A percentile compares a stretch with the other conserved stretches of the same genome.
Conservation (phyloP, 768 basidiomycete species). For the Suillus cothurnatus region DNA sequence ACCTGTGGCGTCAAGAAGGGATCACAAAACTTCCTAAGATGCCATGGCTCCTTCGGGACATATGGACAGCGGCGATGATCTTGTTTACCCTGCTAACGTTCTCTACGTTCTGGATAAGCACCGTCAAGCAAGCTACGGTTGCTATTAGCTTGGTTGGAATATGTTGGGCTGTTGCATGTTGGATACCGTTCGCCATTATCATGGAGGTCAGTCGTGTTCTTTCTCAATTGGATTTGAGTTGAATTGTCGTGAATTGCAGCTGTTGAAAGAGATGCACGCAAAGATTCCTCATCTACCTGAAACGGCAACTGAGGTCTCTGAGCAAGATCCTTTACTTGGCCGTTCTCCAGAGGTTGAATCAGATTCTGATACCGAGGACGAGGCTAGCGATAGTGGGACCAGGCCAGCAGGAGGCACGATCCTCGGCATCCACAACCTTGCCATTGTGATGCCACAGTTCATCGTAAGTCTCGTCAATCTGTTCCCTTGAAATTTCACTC, state of each 20-base stretch:
- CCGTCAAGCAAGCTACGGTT: constrained; percentile 77
- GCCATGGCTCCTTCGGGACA: constrained; percentile 90
- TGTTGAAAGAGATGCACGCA: constrained; percentile 69
- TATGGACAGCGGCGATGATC: constrained; percentile 88
- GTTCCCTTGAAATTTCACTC: background rate
- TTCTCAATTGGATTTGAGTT: background rate
- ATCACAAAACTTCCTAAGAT: constrained; percentile 77
- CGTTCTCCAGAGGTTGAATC: constrained; percentile 52
- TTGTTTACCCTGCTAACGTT: constrained; percentile 79
- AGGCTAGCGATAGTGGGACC: constrained; percentile 22
- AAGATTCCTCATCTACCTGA: constrained; percentile 28
- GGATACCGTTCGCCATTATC: constrained; percentile 96
- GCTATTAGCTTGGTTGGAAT: constrained; percentile 87
- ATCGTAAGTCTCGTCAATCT: constrained; percentile 57
- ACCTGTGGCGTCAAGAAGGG: constrained; percentile 85
- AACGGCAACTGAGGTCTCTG: constrained; percentile 35
- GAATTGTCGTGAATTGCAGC: constrained; percentile 39
- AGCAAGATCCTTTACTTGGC: constrained; percentile 58
- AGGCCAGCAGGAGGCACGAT: constrained; percentile 85
- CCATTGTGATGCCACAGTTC: constrained; percentile 94
- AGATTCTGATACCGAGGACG: constrained; percentile 40
- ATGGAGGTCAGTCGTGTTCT: constrained; percentile 83
- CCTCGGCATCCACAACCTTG: constrained; percentile 92
- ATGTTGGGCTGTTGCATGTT: constrained; percentile 97
- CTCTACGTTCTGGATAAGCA: constrained; percentile 85